Conservation (phyloP, 2,329 filamentous ascomycete species). For the Aspergillus versicolor region DNA sequence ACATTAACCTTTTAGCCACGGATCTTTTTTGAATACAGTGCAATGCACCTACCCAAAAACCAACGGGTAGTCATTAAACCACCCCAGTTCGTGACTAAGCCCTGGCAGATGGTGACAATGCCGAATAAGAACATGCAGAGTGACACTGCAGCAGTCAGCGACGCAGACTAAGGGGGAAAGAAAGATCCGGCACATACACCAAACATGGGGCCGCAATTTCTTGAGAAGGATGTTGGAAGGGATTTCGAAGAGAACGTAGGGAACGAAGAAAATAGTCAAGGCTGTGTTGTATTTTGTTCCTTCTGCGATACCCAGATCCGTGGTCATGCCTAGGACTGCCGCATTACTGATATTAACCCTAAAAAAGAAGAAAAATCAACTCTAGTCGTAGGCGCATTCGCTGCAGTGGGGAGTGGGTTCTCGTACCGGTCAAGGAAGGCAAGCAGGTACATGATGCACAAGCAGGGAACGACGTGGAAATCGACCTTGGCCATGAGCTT, state of each 20-base stretch:
- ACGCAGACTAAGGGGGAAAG: not conserved
- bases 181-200: constrained; percentile 48
- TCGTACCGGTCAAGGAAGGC: constrained; percentile 61
- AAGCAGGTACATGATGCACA: constrained; percentile 70
- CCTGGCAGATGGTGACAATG: constrained; percentile 71
- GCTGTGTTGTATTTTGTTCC: constrained; percentile 69
- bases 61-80: constrained; percentile 79
- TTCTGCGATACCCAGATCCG: constrained; percentile 59
- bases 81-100: constrained; percentile 72
- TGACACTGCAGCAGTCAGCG: constrained; percentile 49
- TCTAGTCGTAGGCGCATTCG: not conserved
- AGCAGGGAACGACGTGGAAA: constrained; percentile 67
- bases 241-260: constrained; percentile 67
- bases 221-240: constrained; percentile 73
- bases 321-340: constrained; percentile 62
- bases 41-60: constrained; percentile 60
- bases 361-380: constrained; percentile 2
- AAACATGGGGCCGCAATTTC: constrained; percentile 63
- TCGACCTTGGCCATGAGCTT: constrained; percentile 70
- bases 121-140: constrained; percentile 84
- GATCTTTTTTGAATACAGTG: too few relatives aligned
- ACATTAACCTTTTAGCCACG: constrained; percentile 3
- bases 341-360: constrained; percentile 80
- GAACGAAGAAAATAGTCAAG: constrained; percentile 78
- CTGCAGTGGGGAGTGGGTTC: not conserved